Base-by-base conservation (phyloP, 805 yeast species). In the Myxozyma mucilagina region DNA sequence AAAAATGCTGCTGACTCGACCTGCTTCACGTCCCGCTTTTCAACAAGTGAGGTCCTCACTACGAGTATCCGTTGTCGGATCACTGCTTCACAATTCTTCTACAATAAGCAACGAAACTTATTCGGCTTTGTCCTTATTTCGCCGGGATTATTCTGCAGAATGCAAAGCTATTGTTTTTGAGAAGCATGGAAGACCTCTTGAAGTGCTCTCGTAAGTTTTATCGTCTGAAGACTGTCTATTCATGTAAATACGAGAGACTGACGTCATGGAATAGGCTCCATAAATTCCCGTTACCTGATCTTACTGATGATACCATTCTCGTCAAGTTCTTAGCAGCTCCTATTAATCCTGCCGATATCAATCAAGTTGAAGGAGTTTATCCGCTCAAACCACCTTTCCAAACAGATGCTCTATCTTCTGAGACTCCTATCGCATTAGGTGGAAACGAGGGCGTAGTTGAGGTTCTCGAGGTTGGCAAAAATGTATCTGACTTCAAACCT, bases 361-460 rank as follows among this genome's bases (percentile, higher is more conserved):
- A 87, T 70, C 97, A 91, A 73, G 78, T 86, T 44, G 89, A 86
- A 72, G 97, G 97, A 20, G 89, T 86, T 0, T 92, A 92, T 68
- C 96, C 96, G 0, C 82, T 90, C 10, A 82, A 79, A 59, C 96
- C 96, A 0, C 83, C 79, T 45, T 79, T 85, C 59, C 78, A 81
- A 31, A 69, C 73, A 4, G 69, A 78, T 70, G 74, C 77, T 73
- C 20, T 77, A 73, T 54, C 84, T 74, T 51, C 84, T 7, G 82
- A 89, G 1, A 75, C 76, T 3, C 92, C 96, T 2, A 76, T 84
- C 8, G 96, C 96, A 4, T 86, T 90, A 50, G 90, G 92, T 41
- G 99, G 99, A 57, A 94, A 94, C 72, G 99, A 93, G 75, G 98
- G 97, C 24, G 81, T 90, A 10, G 92, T 89, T 71, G 87, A 90